Conservation (phyloP, 2,329 filamentous ascomycete species). For the Aspergillus japonicus region DNA sequence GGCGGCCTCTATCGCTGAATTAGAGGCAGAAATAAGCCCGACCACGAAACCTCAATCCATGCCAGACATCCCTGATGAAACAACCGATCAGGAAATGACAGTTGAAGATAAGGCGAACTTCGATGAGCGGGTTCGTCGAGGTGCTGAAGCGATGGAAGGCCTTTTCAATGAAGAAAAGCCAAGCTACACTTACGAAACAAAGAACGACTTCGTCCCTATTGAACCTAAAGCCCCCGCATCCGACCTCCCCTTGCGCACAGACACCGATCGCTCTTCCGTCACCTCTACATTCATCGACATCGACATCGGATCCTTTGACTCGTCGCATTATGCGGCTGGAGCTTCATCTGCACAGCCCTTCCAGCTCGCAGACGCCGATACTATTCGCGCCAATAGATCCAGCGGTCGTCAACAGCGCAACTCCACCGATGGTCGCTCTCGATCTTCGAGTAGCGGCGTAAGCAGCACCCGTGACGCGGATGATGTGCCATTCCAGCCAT, state of each 20-base stretch:
- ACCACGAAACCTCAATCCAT: slow-evolving; percentile 22
- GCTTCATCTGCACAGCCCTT: slow-evolving; percentile 52
- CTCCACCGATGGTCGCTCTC: slow-evolving; percentile 36
- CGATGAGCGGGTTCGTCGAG: slow-evolving; percentile 58
- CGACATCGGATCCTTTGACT: slow-evolving; percentile 55
- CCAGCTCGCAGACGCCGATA: slow-evolving; percentile 53
- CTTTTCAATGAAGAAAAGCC: slow-evolving; percentile 57
- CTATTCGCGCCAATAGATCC: slow-evolving; percentile 56
- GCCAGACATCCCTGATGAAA: slow-evolving; percentile 30
- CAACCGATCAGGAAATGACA: slow-evolving; percentile 36
- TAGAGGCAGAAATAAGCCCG: slow-evolving; percentile 43
- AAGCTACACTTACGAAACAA: slow-evolving; percentile 59
- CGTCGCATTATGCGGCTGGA: slow-evolving; percentile 52
- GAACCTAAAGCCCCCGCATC: slow-evolving; percentile 47
- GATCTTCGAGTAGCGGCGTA: slow-evolving; percentile 32
- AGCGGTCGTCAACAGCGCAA: slow-evolving; percentile 46
- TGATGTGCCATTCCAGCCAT: slow-evolving; percentile 33
- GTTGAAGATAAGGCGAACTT: slow-evolving; percentile 52
- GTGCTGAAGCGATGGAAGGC: slow-evolving; percentile 56
- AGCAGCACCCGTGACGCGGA: slow-evolving; percentile 25
- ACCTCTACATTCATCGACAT: slow-evolving; percentile 54
- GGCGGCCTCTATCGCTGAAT: slow-evolving; percentile 46
- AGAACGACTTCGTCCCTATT: slow-evolving; percentile 50
- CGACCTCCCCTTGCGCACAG: slow-evolving; percentile 53
- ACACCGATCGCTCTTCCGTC: slow-evolving; percentile 49